Conservation (phyloP, 306 rosid species). For the Dryas drummondii region DNA sequence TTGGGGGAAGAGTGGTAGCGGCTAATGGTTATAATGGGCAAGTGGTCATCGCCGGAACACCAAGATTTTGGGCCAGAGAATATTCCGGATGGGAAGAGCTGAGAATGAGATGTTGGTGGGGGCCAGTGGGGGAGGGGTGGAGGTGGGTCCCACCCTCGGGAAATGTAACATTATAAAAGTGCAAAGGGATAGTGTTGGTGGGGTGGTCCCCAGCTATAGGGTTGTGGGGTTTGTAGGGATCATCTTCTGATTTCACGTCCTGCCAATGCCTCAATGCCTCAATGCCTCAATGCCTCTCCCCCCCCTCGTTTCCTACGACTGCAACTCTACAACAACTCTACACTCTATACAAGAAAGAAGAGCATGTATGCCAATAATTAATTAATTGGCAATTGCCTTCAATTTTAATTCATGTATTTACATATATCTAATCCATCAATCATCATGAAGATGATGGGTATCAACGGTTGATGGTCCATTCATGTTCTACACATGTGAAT, state of each 20-base stretch:
- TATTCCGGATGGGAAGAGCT: conserved; percentile 25
- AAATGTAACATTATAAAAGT: conserved; percentile 17
- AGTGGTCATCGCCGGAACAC: conserved; percentile 5
- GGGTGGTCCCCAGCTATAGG: conserved; percentile 22
- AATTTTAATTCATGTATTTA: not conserved
- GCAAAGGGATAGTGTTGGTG: not conserved
- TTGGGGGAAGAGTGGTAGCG: conserved; percentile 13
- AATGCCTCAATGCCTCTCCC: too few relatives aligned
- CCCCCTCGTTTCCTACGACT: not conserved
- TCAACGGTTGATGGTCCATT: not conserved
- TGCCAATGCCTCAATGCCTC: conserved; percentile 25
- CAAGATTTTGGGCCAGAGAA: conserved; percentile 23
- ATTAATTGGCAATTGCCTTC: not conserved
- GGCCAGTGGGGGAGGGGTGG: conserved; percentile 19
- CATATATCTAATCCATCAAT: not conserved
- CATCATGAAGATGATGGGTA: not conserved
- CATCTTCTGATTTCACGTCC: conserved; percentile 26
- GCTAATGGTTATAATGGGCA: not conserved
- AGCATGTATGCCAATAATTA: not conserved
- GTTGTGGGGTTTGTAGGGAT: conserved; percentile 33
- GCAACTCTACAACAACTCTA: not conserved
- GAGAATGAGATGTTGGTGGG: conserved; percentile 17
- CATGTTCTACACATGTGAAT: too few relatives aligned
- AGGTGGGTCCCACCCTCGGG: conserved; percentile 32
- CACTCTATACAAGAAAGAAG: not conserved